A percentile compares a stretch with the other conserved stretches of the same genome.
These are phyloP conservation scores for Stagonosporopsis chrysanthemi DNA, from an alignment of 2,329 filamentous ascomycete genomes.

Conservation along the genomic window DNA sequence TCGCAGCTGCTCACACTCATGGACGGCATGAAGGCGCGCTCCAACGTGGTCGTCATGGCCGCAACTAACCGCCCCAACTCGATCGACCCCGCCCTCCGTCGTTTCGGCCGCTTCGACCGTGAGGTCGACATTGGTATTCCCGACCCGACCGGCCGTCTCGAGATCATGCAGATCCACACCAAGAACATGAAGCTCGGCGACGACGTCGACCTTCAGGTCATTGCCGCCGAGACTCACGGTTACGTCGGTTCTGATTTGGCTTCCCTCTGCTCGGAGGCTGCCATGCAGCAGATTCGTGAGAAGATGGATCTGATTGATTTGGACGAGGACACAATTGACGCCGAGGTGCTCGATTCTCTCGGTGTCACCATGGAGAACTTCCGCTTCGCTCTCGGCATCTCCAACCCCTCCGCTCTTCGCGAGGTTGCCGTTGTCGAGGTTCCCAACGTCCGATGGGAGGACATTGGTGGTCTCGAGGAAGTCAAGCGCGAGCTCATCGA, in stretches of 20 bases:
- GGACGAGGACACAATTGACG: conserved; percentile 98
- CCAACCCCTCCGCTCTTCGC: conserved; percentile 97
- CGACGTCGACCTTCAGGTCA: conserved; percentile 95
- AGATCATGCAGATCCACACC: conserved; percentile 99
- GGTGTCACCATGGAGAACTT: conserved; percentile 99
- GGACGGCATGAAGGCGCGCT: conserved; percentile 99
- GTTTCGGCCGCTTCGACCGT: conserved; percentile 98
- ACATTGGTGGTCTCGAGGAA: conserved; percentile 96
- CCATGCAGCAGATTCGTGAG: conserved; percentile 99
- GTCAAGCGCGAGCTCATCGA: conserved; percentile 99
- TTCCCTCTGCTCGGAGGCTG: conserved; percentile 96
- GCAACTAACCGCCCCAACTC: conserved; percentile 99
- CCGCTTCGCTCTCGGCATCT: conserved; percentile 96
- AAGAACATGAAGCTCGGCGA: conserved; percentile 99
- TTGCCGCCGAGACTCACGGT: conserved; percentile 96
- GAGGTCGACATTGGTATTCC: conserved; percentile 99
- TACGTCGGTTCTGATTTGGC: conserved; percentile 99
- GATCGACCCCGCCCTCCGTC: conserved; percentile 95
- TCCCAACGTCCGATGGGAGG: conserved; percentile 99
- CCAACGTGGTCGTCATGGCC: conserved; percentile 98
- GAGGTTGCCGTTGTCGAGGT: conserved; percentile 99
- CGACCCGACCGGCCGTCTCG: conserved; percentile 95
- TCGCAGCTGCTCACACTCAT: conserved; percentile 96
- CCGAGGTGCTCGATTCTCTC: conserved; percentile 95
- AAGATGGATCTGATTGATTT: conserved; percentile 99